Evolutionary conservation across 2,329 filamentous ascomycete species (phyloP).

Genomic region (Juglanconis juglandina): DNA sequence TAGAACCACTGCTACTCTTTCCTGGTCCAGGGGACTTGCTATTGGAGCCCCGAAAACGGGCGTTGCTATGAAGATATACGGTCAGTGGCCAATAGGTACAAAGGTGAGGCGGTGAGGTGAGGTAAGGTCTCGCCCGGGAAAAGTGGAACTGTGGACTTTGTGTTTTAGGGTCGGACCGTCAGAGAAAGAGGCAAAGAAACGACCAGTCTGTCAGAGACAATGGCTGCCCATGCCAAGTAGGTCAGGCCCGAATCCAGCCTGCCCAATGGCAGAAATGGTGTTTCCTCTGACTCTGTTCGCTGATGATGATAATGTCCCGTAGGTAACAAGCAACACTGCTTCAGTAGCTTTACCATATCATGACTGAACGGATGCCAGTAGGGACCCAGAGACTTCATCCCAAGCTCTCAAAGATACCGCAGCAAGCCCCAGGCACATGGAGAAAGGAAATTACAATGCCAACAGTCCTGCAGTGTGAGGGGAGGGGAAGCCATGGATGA

Average conservation of each 20-base stretch:
- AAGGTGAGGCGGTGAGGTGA: slow-evolving; percentile 7
- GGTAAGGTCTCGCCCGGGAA: background rate
- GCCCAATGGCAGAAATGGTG: background rate
- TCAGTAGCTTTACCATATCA: background rate
- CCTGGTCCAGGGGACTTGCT: slow-evolving; percentile 47
- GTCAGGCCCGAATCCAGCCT: background rate
- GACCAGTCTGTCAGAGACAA: background rate
- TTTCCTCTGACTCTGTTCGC: background rate
- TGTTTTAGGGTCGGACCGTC: background rate
- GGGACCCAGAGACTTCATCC: background rate
- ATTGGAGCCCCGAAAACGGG: slow-evolving; percentile 55
- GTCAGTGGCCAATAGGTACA: slow-evolving; percentile 11
- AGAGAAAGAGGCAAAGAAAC: background rate
- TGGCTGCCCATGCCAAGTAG: background rate
- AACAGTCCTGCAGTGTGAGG: background rate
- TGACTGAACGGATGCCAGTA: background rate
- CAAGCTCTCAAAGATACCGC: background rate
- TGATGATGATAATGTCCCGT: background rate
- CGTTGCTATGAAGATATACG: slow-evolving; percentile 41
- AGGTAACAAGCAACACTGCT: background rate
- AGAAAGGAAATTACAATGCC: background rate
- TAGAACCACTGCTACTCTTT: slow-evolving; percentile 51
- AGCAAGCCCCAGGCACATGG: background rate
- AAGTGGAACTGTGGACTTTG: slow-evolving; percentile 7
- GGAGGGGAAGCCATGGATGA: slow-evolving; percentile 1